Base-by-base conservation (phyloP, 2,329 filamentous ascomycete species). In the Lanzia echinophila region DNA sequence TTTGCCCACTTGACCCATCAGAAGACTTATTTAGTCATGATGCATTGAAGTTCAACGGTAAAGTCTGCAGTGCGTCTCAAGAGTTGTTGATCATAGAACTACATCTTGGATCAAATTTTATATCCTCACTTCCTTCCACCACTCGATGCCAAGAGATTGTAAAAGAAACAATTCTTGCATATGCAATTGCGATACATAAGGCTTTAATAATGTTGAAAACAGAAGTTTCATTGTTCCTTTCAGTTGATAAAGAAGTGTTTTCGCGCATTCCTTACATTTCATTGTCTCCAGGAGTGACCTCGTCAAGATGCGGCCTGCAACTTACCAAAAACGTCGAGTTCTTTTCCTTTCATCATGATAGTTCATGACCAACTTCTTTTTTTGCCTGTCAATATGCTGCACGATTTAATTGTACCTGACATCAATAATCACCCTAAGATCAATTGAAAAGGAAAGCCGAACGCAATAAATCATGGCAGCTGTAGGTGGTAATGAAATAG, bases 181-280 rank as follows among this genome's bases (percentile, higher is more conserved):
- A 28, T 28, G 24, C 24, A 28, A 28, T 28, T 8, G 8, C 4
- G 24, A 19, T 3, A 47, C 17, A 38, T 19, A 28, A 19, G 7
- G 24, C 24, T 28, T 28, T 28, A 8, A 4, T 4, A 28, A 8
- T 28, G 8, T 28, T 28, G 24, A 33, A 53, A 53, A 28, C 50
- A 47, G 19, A 33, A 24, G 10, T n/a, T 53, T 31, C 19, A 47
- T 53, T 53, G 50, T 53, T 53, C 12, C 20, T 53, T n/a, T 39
- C 36, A 39, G n/a, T 33, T 2, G 24, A 36, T 7, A 53, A 53
- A 53, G 50, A 13, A 47, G 15, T 34, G 7, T 22, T 41, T 47
- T 17, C 8, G 13, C 22, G 5, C 34, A 47, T 53, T 53, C 43
- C 33, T 47, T n/a, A n/a, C 20, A 24, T 11, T 47, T 53, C 50